Conservation (phyloP, 2,329 filamentous ascomycete genomes). For the Xylaria sp. region DNA sequence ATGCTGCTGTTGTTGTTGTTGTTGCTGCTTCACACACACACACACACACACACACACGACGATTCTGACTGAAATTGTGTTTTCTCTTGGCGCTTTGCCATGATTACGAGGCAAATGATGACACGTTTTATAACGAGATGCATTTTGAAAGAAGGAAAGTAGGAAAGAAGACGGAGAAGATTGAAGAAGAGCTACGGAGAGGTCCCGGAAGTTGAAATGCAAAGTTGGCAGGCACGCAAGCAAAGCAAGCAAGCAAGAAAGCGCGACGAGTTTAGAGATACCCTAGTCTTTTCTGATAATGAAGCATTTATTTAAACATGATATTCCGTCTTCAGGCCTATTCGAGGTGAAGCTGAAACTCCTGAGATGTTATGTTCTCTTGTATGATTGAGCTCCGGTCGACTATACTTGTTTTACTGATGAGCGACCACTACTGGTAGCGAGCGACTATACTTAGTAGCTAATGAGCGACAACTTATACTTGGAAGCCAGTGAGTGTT, state of each 20-base stretch:
- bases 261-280: slow-evolving; percentile 26
- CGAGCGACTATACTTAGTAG: too few species aligned
- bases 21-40: too few species aligned
- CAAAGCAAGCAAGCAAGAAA: slow-evolving; percentile 19
- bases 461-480: too few species aligned
- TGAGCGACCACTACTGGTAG: too few species aligned
- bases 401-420: too few species aligned
- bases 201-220: slow-evolving; percentile 19
- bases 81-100: too few species aligned
- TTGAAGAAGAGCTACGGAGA: slow-evolving; percentile 3
- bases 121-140: slow-evolving; percentile 2
- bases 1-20: background rate
- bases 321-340: background rate
- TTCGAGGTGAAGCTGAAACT: background rate
- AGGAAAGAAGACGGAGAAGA: slow-evolving; percentile 13
- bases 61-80: background rate
- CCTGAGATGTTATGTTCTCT: background rate
- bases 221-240: slow-evolving; percentile 13
- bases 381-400: too few species aligned
- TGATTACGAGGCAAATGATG: background rate
- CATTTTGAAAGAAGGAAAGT: too few species aligned
- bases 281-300: slow-evolving; percentile 25
- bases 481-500: too few species aligned
- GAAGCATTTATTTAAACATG: slow-evolving; percentile 14
- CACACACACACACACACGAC: too few species aligned